Evolutionary conservation across 2,329 filamentous ascomycete genomes (phyloP), one percentile per base, ranked within the genome.

Genomic region (Thielaviopsis cerberus): DNA sequence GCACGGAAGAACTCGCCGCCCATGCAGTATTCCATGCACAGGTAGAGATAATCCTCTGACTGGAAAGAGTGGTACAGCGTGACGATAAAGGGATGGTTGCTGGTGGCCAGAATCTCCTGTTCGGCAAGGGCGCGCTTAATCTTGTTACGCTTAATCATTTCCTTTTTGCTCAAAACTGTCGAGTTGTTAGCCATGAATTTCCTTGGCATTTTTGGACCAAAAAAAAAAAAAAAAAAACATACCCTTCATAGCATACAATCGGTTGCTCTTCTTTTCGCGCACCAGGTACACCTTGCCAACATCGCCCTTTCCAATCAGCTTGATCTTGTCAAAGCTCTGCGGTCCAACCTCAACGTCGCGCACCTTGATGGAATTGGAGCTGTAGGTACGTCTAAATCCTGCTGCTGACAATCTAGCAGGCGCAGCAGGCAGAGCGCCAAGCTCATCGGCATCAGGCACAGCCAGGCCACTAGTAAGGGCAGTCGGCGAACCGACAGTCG

Each of bases 141-240:
- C 79, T 98, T 98, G 77, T 98, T 98, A 60, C 92, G 86, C 76
- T 98, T 98, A 72, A 98, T 98, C 92, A 98, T 98, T 72, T 98
- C 92, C 76, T 97, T 96, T 73, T 98, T 98, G 78, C 90, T 97
- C 71, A 98, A 70, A 5, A 98, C 92, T 97, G 67, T 17, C 51
- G 20, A 30, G 3, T 15, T 4, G 25, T 25, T n/a, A 57, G 24
- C n/a, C 1, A 45, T 4, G 27, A 55, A 55, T 51, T 57, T 69
- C 78, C 65, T 77, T 55, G 51, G 57, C 69, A 78, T 65, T 77
- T 72, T 41, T 10, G 22, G 57, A 51, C 57, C 51, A 26, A 60
- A n/a, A 27, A 55, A 20, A 41, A n/a, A 11, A 24, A 41, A 24
- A 20, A 30, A 37, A 20, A 52, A 57, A 69, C 76, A 64, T 70